Conservation (phyloP, 495 filamentous ascomycete genomes). For the Hypoxylon fuscum region DNA sequence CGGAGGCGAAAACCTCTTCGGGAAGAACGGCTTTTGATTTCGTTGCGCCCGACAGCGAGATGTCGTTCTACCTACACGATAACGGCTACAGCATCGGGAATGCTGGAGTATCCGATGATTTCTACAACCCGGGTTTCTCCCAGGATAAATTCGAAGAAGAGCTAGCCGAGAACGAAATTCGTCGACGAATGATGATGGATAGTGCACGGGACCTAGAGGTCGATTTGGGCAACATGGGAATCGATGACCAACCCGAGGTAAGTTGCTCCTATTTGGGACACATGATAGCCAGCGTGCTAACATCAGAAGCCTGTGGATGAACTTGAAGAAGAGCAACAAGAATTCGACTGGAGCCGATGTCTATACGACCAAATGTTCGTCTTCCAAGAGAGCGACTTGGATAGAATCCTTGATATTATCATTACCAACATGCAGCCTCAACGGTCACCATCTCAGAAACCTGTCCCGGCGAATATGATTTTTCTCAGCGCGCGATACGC, state of each 20-base stretch:
- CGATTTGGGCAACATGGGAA: constrained; percentile 91
- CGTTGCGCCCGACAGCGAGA: constrained; percentile 91
- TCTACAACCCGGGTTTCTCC: constrained; percentile 91
- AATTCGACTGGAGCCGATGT: constrained; percentile 97
- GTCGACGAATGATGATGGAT: constrained; percentile 99
- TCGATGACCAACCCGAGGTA: constrained; percentile 96
- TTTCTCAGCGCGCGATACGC: constrained; percentile 96
- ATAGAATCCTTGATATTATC: constrained; percentile 89
- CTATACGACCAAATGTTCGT: constrained; percentile 99
- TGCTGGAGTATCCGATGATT: constrained; percentile 89
- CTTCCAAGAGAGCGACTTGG: constrained; percentile 93
- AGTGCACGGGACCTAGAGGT: constrained; percentile 98
- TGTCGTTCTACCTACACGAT: constrained; percentile 91
- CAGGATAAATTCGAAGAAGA: constrained; percentile 97
- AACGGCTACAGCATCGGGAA: constrained; percentile 91
- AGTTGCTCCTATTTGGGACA: constrained; percentile 36
- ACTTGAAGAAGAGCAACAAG: constrained; percentile 86
- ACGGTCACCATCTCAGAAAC: constrained; percentile 93
- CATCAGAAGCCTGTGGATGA: constrained; percentile 75
- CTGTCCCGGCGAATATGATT: constrained; percentile 95
- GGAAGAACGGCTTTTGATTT: constrained; percentile 98
- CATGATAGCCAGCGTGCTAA: constrained; percentile 13
- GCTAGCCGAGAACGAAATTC: constrained; percentile 95
- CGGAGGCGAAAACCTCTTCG: constrained; percentile 91
- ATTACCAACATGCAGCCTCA: constrained; percentile 99